Base-by-base conservation (phyloP, 306 rosid genomes). In the Morella rubra region DNA sequence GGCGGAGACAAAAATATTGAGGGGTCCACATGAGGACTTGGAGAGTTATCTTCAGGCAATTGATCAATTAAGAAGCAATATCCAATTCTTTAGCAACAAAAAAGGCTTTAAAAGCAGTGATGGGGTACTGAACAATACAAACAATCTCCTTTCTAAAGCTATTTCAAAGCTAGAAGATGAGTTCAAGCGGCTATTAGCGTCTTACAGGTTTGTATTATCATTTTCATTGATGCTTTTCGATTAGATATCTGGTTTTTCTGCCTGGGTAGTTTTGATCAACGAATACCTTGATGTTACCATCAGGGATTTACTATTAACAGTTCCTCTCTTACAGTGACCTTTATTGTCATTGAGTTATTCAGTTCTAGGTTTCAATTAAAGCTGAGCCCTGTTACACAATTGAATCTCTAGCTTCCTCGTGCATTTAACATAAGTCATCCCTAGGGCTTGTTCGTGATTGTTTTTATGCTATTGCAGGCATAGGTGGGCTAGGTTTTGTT, bases 21-120 rank as follows among this genome's bases (percentile, higher is more conserved):
- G 76, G 80, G 99, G 99, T 79, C 97, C 99, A 9, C 97, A 88
- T 82, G 97, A 95, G 84, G 90, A 92, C 86, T 84, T 95, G 85
- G 96, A 92, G 82, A 88, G 87, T 84, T 92, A 95, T 86, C 92
- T 92, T 56, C 89, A 90, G 82, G 93, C 99, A 76, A 95, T 92
- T 56, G 96, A 82, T n/a, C 91, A 82, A 73, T 84, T 95, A 83
- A 89, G 96, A 85, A 85, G 86, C 82, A 92, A 86, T 77, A 91
- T 95, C 69, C 85, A 84, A 47, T 95, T 91, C 73, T 92, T 95
- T 84, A 87, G 91, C 51, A 88, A 86, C 83, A 89, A 79, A 74
- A 95, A 85, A 74, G 81, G 90, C 78, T 92, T 88, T 70, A 91
- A 77, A 87, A 87, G 91, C 68, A 84, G 86, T 54, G 98, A 95